Conservation (phyloP, 306 rosid species). For the Glycine tomentella region DNA sequence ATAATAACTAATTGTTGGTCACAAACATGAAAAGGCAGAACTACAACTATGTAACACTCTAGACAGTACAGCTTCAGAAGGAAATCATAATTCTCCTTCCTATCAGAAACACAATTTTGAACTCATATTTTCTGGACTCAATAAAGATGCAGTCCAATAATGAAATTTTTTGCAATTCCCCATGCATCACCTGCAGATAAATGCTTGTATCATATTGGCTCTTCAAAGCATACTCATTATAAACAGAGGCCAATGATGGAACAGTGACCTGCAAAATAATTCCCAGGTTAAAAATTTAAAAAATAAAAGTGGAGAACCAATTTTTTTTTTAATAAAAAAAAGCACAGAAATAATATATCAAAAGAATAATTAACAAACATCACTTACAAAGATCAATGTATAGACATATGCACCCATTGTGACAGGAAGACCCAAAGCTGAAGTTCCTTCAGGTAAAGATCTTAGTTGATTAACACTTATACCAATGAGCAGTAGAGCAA, state of each 20-base stretch:
- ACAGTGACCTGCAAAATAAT: constrained; percentile 82
- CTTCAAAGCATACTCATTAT: constrained; percentile 97
- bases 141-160: neutral
- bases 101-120: constrained; percentile 30
- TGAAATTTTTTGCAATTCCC: neutral
- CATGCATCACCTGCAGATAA: constrained; percentile 84
- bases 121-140: constrained; percentile 10
- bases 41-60: neutral
- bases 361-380: constrained; percentile 37
- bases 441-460: constrained; percentile 80
- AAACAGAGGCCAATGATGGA: constrained; percentile 98
- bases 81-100: constrained; percentile 9
- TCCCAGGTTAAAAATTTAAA: constrained; percentile 38
- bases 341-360: constrained; percentile 14
- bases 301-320: constrained; percentile 16
- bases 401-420: constrained; percentile 82
- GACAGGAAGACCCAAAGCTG: constrained; percentile 78
- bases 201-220: constrained; percentile 99
- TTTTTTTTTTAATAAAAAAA: constrained; percentile 3
- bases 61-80: constrained; percentile 1
- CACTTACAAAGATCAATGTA: constrained; percentile 87
- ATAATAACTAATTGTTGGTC: constrained; percentile 5
- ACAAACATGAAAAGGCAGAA: constrained; percentile 12
- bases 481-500: constrained; percentile 93
- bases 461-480: constrained; percentile 93